A percentile compares a stretch with the other conserved stretches of the same genome.
Evolutionary conservation across 2,329 filamentous ascomycete species (phyloP).

Genomic region (Botrytis paeoniae): DNA sequence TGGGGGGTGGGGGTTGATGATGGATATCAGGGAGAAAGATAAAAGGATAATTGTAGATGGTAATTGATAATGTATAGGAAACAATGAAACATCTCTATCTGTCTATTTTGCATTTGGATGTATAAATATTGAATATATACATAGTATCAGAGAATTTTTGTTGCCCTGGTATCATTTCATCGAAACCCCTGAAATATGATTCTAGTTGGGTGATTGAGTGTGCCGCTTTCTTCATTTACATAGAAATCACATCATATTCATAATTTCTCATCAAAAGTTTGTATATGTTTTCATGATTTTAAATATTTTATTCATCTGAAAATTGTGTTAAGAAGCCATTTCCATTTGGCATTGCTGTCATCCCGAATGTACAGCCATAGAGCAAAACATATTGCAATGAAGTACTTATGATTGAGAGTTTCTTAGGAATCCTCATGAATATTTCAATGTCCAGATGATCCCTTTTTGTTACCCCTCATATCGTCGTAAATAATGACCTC

Average conservation of each 20-base stretch:
- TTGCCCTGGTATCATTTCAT: too few relatives aligned
- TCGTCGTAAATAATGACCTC: conserved; percentile 3
- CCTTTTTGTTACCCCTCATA: conserved; percentile 3
- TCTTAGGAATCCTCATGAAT: conserved; percentile 1
- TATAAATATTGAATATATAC: too few relatives aligned
- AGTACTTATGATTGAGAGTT: conserved; percentile 12
- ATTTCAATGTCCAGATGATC: conserved; percentile 4
- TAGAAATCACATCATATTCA: neutral
- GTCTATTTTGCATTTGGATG: neutral
- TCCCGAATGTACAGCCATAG: conserved; percentile 12
- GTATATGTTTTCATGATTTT: neutral
- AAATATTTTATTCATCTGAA: conserved; percentile 7
- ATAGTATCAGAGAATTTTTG: too few relatives aligned
- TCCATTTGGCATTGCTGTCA: conserved; percentile 14
- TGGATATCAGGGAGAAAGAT: neutral
- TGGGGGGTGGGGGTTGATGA: neutral
- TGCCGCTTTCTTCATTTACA: neutral
- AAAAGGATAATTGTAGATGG: neutral
- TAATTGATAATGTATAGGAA: neutral
- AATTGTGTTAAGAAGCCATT: conserved; percentile 7
- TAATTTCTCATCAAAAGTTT: neutral
- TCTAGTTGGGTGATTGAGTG: neutral
- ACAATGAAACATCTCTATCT: neutral
- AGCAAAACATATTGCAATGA: conserved; percentile 15
- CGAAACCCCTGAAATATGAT: too few relatives aligned